These are phyloP conservation scores for Colletotrichum zoysiae DNA, from an alignment of 2,329 filamentous ascomycete species.

Conservation along the genomic window DNA sequence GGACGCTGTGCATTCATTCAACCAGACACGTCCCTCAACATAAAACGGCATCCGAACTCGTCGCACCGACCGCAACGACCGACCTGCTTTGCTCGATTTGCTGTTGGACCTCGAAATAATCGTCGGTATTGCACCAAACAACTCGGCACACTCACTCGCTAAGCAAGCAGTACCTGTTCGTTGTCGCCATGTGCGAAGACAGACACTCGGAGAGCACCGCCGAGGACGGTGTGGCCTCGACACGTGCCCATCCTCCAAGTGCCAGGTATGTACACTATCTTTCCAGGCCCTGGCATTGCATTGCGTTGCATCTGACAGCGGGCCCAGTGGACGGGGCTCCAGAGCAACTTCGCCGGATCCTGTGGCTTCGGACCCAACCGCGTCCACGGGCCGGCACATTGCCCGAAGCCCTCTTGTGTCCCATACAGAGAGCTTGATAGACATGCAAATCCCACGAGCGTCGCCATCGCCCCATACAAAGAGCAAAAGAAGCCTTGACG, in stretches of 20 bases:
- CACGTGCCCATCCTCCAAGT: conserved; percentile 34
- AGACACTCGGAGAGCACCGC: conserved; percentile 22
- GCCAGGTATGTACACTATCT: conserved; percentile 18
- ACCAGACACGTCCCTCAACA: not conserved
- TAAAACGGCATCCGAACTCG: not conserved
- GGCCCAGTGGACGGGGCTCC: conserved; percentile 31
- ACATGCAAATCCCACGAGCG: conserved; percentile 27
- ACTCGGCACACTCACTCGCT: not conserved
- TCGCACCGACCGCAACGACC: conserved; percentile 1
- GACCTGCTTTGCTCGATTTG: conserved; percentile 8
- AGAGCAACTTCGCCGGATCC: conserved; percentile 28
- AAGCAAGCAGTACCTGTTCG: not conserved
- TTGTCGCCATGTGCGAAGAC: conserved; percentile 25
- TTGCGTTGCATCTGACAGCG: conserved; percentile 30
- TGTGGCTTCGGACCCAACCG: conserved; percentile 14
- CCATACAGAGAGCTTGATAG: conserved; percentile 31
- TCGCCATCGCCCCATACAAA: conserved; percentile 5
- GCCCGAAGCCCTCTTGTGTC: conserved; percentile 24
- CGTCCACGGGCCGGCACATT: conserved; percentile 21
- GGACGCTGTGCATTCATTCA: conserved; percentile 9
- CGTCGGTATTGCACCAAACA: conserved; percentile 5
- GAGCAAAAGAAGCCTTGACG: conserved; percentile 31
- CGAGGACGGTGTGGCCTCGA: conserved; percentile 29
- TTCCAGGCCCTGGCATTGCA: not conserved
- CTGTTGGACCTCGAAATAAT: conserved; percentile 1